Conservation (phyloP, 2,329 filamentous ascomycete genomes). For the Huntiella moniliformis region DNA sequence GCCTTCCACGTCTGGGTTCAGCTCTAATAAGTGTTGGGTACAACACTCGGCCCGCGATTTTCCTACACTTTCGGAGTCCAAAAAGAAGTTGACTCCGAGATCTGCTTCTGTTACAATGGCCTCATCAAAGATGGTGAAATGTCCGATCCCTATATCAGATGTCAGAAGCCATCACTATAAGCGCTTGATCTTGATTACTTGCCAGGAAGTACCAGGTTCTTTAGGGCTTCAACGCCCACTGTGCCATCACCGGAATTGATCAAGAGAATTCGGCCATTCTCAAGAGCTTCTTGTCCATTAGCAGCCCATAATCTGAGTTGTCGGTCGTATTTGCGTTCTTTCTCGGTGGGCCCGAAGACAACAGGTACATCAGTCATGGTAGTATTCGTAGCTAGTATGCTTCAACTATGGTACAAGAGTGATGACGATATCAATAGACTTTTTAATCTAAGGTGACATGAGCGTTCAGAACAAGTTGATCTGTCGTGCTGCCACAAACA, state of each 20-base stretch:
- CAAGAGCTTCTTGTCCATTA: conserved; percentile 72
- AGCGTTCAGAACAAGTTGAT: too few relatives aligned
- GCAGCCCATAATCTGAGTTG: conserved; percentile 93
- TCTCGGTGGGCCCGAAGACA: conserved; percentile 32
- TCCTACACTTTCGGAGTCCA: conserved; percentile 62
- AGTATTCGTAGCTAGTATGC: not conserved
- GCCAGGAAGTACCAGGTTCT: conserved; percentile 91
- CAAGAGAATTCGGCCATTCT: conserved; percentile 78
- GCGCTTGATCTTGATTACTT: conserved; percentile 12
- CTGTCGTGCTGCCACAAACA: too few relatives aligned
- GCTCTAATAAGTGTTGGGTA: conserved; percentile 57
- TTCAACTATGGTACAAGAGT: not conserved
- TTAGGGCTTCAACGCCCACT: conserved; percentile 76
- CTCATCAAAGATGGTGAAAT: conserved; percentile 78
- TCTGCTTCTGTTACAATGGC: conserved; percentile 61
- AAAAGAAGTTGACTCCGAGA: conserved; percentile 90
- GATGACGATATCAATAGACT: too few relatives aligned
- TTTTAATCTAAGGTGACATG: too few relatives aligned
- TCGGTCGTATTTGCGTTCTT: conserved; percentile 72
- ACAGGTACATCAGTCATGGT: not conserved
- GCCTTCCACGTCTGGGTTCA: conserved; percentile 84
- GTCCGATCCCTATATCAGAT: conserved; percentile 50
- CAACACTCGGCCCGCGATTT: conserved; percentile 62
- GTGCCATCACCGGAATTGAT: conserved; percentile 77
- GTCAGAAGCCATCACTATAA: not conserved